A percentile compares a stretch with the other conserved stretches of the same genome.
These are phyloP conservation scores for Stromatinia cepivora DNA, from an alignment of 2,329 filamentous ascomycete genomes.

Conservation along the genomic window DNA sequence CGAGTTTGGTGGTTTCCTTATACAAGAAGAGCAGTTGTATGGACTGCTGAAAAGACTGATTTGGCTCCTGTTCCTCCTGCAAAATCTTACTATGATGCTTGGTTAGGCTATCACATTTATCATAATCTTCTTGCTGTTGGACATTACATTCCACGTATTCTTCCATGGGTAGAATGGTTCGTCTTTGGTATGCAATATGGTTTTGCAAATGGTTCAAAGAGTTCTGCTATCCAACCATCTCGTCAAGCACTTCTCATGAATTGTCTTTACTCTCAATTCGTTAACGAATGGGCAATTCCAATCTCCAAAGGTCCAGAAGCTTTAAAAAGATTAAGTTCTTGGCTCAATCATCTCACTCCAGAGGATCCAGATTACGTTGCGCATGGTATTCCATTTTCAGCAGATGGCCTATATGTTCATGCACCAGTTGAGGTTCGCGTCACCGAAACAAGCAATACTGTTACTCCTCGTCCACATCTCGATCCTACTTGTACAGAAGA, in stretches of 20 bases:
- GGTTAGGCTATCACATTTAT: conserved; percentile 84
- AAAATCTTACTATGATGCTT: conserved; percentile 75
- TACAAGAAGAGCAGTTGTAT: conserved; percentile 81
- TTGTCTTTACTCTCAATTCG: conserved; percentile 96
- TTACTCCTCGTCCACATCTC: conserved; percentile 57
- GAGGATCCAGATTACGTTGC: conserved; percentile 64
- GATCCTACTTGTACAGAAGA: conserved; percentile 69
- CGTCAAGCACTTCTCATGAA: conserved; percentile 87
- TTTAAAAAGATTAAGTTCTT: conserved; percentile 76
- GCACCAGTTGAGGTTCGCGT: conserved; percentile 92
- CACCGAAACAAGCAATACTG: conserved; percentile 61
- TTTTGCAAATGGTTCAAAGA: conserved; percentile 68
- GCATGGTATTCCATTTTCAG: conserved; percentile 76
- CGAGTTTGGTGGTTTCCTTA: conserved; percentile 98
- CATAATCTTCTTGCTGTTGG: conserved; percentile 84
- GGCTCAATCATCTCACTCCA: conserved; percentile 67
- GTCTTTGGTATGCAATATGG: conserved; percentile 98
- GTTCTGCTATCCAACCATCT: conserved; percentile 76
- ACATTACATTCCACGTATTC: conserved; percentile 73
- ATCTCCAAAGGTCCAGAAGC: conserved; percentile 84
- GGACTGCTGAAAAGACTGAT: conserved; percentile 79
- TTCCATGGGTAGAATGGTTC: conserved; percentile 93
- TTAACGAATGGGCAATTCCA: conserved; percentile 97
- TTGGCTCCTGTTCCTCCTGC: conserved; percentile 57
- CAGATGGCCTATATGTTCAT: conserved; percentile 78